Conservation (phyloP, 2,329 filamentous ascomycete species). For the Aspergillus glaucus region DNA sequence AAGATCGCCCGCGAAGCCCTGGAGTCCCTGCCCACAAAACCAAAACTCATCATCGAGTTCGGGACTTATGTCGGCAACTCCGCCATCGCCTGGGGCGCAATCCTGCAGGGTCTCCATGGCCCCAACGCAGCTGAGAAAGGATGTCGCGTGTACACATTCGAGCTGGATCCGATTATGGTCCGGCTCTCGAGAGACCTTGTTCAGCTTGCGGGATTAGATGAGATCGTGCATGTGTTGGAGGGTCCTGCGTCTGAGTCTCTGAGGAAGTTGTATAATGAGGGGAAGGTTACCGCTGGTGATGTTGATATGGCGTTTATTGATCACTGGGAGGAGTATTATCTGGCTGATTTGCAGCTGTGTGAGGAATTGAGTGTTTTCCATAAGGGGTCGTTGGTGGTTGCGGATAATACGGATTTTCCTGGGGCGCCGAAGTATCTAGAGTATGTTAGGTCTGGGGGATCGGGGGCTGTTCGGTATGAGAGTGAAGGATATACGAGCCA, state of each 20-base stretch:
- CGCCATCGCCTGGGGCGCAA: slow-evolving; percentile 26
- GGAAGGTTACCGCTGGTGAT: slow-evolving; percentile 13
- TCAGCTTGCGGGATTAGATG: slow-evolving; percentile 27
- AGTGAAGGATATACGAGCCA: slow-evolving; percentile 12
- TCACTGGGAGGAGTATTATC: slow-evolving; percentile 31
- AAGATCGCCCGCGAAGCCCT: slow-evolving; percentile 16
- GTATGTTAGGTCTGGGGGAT: slow-evolving; percentile 30
- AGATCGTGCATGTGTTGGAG: slow-evolving; percentile 29
- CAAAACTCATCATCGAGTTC: slow-evolving; percentile 30
- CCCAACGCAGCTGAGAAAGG: slow-evolving; percentile 5
- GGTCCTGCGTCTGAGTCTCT: slow-evolving; percentile 26
- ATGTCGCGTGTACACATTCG: slow-evolving; percentile 31
- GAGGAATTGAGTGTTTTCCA: slow-evolving; percentile 29
- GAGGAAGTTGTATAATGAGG: slow-evolving; percentile 19
- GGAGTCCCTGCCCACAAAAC: slow-evolving; percentile 15
- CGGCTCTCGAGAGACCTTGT: slow-evolving; percentile 26
- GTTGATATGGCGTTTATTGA: slow-evolving; percentile 36
- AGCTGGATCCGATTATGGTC: slow-evolving; percentile 27
- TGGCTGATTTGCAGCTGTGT: slow-evolving; percentile 29
- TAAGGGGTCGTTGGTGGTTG: slow-evolving; percentile 27
- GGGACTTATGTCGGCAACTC: slow-evolving; percentile 34
- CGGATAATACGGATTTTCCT: slow-evolving; percentile 36
- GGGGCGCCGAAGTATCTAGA: slow-evolving; percentile 38
- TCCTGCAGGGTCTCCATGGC: slow-evolving; percentile 19
- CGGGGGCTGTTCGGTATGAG: slow-evolving; percentile 16